Conservation (phyloP, 2,329 filamentous ascomycete species). For the Aspergillus bombycis region DNA sequence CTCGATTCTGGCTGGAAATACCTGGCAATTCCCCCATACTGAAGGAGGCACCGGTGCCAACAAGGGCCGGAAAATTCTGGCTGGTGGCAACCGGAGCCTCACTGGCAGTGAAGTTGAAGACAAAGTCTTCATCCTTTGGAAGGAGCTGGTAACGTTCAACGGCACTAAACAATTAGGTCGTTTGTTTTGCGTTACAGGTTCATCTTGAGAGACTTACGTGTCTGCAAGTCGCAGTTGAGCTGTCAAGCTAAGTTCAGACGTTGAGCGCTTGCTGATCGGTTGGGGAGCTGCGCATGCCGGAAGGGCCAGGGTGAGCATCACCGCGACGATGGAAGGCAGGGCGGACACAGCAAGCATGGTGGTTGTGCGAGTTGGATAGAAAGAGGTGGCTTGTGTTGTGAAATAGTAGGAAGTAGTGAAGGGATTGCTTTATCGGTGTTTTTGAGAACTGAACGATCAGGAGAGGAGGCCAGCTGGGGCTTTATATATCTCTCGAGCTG, state of each 20-base stretch:
- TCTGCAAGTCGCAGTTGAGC: conserved; percentile 26
- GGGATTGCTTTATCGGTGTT: not conserved
- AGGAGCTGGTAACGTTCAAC: conserved; percentile 28
- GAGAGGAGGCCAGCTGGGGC: not conserved
- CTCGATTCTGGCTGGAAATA: conserved; percentile 1
- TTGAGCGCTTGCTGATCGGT: conserved; percentile 15
- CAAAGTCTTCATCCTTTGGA: conserved; percentile 24
- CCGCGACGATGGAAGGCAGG: conserved; percentile 9
- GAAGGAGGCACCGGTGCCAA: conserved; percentile 21
- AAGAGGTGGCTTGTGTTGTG: not conserved
- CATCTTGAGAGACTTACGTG: conserved; percentile 16
- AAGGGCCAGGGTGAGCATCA: conserved; percentile 13
- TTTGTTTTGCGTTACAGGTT: not conserved
- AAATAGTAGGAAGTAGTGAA: not conserved
- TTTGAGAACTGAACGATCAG: conserved; percentile 8
- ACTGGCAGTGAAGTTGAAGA: conserved; percentile 24
- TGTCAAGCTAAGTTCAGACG: conserved; percentile 22
- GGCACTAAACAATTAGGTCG: conserved; percentile 13
- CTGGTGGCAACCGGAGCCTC: conserved; percentile 20
- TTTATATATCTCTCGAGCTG: conserved; percentile 9
- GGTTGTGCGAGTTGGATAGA: not conserved
- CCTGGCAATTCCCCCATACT: conserved; percentile 24
- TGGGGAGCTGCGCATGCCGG: conserved; percentile 20
- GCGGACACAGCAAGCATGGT: conserved; percentile 14
- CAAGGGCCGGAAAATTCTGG: conserved; percentile 24